Evolutionary conservation across 148 eudicot genomes (phyloP).

Genomic region (Rheum nobile): DNA sequence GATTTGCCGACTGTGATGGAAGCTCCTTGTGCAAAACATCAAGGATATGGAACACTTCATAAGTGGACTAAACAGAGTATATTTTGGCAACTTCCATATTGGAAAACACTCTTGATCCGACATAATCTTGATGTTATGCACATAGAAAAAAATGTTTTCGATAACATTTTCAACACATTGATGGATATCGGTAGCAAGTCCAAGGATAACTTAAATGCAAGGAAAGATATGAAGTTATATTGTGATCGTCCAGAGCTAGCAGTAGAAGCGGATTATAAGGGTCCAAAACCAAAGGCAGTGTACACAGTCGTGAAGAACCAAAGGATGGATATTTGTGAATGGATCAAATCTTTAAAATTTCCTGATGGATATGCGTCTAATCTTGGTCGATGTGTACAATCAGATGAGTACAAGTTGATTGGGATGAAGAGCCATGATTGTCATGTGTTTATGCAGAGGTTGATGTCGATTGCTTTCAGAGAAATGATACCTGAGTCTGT

Average conservation of each 20-base stretch:
- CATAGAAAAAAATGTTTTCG: conserved; percentile 10
- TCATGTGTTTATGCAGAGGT: conserved; percentile 12
- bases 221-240: not conserved
- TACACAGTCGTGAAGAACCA: not conserved
- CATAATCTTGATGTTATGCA: not conserved
- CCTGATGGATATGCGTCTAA: conserved; percentile 14
- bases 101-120: not conserved
- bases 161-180: conserved; percentile 4
- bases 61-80: conserved; percentile 3
- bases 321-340: conserved; percentile 6
- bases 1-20: too few relatives aligned
- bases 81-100: conserved; percentile 8
- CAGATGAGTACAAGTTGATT: conserved; percentile 4
- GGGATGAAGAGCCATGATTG: conserved; percentile 8
- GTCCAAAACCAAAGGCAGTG: conserved; percentile 4
- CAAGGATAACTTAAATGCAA: not conserved
- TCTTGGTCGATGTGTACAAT: conserved; percentile 12
- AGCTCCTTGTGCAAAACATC: too few relatives aligned
- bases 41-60: not conserved
- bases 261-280: not conserved
- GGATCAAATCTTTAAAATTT: conserved; percentile 7
- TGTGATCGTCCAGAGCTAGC: not conserved
- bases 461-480: conserved; percentile 14
- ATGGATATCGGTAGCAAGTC: not conserved
- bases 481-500: conserved; percentile 8